phyloP scores from a whole-genome alignment of 345 rosid genomes.

The Salix koriyanagi region DNA sequence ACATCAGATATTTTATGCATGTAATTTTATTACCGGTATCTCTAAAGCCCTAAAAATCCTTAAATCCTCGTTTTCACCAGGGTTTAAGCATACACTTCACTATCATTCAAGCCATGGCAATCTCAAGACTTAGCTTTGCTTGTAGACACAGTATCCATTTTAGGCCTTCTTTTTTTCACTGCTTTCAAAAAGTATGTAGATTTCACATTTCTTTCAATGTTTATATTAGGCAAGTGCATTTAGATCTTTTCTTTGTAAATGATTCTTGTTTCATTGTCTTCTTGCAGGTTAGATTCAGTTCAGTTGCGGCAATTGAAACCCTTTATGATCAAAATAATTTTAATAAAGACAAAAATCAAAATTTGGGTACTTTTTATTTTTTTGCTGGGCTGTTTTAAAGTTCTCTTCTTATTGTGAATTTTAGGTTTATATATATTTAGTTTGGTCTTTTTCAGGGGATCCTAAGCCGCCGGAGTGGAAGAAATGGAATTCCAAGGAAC shows the following conservation, averaged over 20 bases:
- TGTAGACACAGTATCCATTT: conserved; percentile 40
- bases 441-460: background rate
- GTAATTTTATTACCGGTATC: background rate
- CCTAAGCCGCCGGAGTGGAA: conserved; percentile 28
- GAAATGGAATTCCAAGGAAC: conserved; percentile 49
- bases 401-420: background rate
- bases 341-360: conserved; percentile 13
- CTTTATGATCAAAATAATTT: conserved; percentile 45
- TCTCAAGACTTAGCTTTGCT: conserved; percentile 44
- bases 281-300: conserved; percentile 37
- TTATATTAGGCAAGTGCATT: background rate
- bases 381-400: background rate
- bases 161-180: conserved; percentile 35
- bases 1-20: background rate
- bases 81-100: conserved; percentile 27
- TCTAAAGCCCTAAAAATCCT: conserved; percentile 36
- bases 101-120: conserved; percentile 37
- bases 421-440: no score
- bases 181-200: conserved; percentile 43
- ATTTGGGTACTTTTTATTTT: conserved; percentile 14
- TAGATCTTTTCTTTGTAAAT: background rate
- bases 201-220: background rate
- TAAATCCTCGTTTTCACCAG: background rate
- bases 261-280: background rate
- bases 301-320: conserved; percentile 39